Evolutionary conservation across 202 grass and related monocot species (phyloP), one percentile per base, ranked within the genome.

Genomic region (Elaeis oleifera): DNA sequence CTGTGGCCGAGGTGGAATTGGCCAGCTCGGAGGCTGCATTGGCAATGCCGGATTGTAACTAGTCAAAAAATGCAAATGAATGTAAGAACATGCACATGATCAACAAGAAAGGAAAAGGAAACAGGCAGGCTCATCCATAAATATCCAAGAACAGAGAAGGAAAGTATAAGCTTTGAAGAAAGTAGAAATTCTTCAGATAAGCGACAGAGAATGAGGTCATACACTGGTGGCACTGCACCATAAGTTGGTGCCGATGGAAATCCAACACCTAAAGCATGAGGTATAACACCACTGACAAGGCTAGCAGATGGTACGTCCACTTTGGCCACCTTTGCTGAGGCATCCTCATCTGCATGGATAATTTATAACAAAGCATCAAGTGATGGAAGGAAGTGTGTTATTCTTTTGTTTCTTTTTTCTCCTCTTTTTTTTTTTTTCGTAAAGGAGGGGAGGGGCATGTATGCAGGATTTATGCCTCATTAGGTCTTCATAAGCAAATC

Each of bases 271-370:
- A 59, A 1, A 16, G 57, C 16, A 17, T 25, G 25, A 59, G 57
- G 57, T 26, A 59, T 24, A 9, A 59, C 14, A 5, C 56, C 56
- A 58, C 57, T 3, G 17, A 59, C 14, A 3, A 27, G 57, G 13
- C 71, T 69, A 77, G 83, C 65, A 19, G 57, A 27, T 59, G 57
- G 0, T 16, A 59, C 25, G 8, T 59, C 57, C 24, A 59, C 23
- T 27, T 59, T 59, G 22, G 57, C 22, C 6, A 27, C 26, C 24
- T 59, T 59, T 59, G 24, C 57, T 17, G 57, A 27, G 0, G 25
- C 23, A 22, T 59, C 57, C 26, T 59, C 57, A 59, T 59, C 57
- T 59, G 22, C 18, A 55, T 55, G 15, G 53, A 23, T 48, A 86
- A 60, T 39, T 44, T 53, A 49, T 61, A 51, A 39, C 69, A 71